These are phyloP conservation scores for Vicia faba DNA, from an alignment of 306 rosid species.

Conservation along the genomic window DNA sequence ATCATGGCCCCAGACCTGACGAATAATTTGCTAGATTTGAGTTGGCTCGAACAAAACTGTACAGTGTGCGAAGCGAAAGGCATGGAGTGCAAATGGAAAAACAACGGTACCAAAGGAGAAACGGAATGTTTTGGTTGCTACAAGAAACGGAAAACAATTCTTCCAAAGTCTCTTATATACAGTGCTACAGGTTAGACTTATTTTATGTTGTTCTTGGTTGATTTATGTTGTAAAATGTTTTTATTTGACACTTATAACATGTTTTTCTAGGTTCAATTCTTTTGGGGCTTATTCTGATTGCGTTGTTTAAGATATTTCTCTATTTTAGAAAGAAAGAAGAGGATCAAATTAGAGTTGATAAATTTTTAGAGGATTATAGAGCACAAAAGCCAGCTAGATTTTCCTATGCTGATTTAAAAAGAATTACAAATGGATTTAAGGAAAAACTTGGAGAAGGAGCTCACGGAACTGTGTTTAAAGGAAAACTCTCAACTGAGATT, in stretches of 20 bases:
- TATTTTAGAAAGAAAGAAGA: conserved; percentile 13
- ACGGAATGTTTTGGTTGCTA: neutral
- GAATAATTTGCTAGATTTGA: neutral
- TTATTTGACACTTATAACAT: neutral
- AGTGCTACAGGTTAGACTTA: conserved; percentile 16
- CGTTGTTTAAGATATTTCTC: neutral
- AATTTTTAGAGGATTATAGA: conserved; percentile 3
- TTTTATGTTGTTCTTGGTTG: neutral
- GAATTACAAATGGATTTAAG: neutral
- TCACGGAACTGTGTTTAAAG: conserved; percentile 13
- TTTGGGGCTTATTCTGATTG: neutral
- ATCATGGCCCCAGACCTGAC: accelerated
- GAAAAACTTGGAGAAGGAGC: neutral
- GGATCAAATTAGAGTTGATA: neutral
- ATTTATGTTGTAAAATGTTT: neutral
- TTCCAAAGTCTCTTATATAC: neutral
- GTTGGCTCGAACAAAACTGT: conserved; percentile 1
- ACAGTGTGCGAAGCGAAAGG: neutral
- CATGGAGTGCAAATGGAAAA: conserved; percentile 4
- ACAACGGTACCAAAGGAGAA: neutral
- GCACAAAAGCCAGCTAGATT: conserved; percentile 9
- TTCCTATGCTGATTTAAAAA: conserved; percentile 7
- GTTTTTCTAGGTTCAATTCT: conserved; percentile 17
- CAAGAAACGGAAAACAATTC: neutral
- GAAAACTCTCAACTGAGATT: neutral